Percentiles rank a stretch among this genome's conserved stretches.
These are phyloP conservation scores for Fusarium multiceps DNA, from an alignment of 2,329 filamentous ascomycete genomes.

Conservation along the genomic window DNA sequence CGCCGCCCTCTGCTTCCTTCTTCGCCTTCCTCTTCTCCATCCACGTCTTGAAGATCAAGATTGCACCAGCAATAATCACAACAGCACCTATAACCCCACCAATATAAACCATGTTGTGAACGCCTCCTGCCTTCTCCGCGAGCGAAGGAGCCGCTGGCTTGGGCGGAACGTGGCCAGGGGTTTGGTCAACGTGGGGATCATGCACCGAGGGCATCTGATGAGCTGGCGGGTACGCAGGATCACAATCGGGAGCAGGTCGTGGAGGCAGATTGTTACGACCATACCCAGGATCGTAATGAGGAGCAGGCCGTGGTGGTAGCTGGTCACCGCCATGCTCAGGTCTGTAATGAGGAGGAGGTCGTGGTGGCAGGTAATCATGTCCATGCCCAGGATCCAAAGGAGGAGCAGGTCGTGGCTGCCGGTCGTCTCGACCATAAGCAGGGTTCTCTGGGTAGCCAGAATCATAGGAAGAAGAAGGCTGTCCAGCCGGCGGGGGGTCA, in stretches of 20 bases:
- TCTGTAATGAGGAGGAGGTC: background rate
- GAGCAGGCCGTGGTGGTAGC: background rate
- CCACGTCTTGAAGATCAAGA: background rate
- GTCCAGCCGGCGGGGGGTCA: background rate
- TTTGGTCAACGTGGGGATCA: background rate
- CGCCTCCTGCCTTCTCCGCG: background rate
- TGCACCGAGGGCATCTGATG: background rate
- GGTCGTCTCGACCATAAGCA: background rate
- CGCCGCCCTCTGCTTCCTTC: background rate
- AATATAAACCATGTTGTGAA: background rate
- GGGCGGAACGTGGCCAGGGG: background rate
- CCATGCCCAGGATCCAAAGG: too few relatives aligned
- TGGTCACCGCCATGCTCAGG: too few relatives aligned
- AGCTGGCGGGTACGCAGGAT: background rate
- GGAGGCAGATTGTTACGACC: too few relatives aligned
- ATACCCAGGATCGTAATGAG: background rate
- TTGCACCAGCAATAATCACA: background rate
- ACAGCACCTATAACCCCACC: background rate
- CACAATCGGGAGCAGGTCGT: background rate
- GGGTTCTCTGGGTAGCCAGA: background rate
- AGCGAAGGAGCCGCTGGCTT: background rate
- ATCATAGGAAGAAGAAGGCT: background rate
- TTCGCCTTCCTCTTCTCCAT: background rate
- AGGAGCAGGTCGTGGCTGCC: background rate
- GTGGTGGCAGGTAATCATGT: too few relatives aligned